phyloP scores from a whole-genome alignment of 768 basidiomycete species.

The Gyrodon lividus region DNA sequence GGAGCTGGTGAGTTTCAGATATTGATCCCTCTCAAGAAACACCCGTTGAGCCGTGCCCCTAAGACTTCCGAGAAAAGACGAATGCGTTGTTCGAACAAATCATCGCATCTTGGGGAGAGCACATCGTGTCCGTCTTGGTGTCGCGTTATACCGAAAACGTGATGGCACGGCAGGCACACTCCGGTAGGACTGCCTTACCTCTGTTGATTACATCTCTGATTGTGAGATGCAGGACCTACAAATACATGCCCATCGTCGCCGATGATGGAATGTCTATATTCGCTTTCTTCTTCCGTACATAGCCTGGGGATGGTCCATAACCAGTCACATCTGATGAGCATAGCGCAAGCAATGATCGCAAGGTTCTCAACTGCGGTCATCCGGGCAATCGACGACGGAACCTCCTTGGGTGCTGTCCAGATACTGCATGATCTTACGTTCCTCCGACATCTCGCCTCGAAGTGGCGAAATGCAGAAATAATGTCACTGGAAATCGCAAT shows the following conservation, averaged over 20 bases:
- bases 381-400: slow-evolving; percentile 32
- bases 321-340: slow-evolving; percentile 31
- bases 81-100: slow-evolving; percentile 43
- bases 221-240: slow-evolving; percentile 13
- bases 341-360: slow-evolving; percentile 40
- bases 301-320: slow-evolving; percentile 51
- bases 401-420: slow-evolving; percentile 31
- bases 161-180: slow-evolving; percentile 1
- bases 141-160: slow-evolving; percentile 18
- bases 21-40: neutral
- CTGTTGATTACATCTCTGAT: slow-evolving; percentile 12
- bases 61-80: slow-evolving; percentile 52
- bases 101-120: slow-evolving; percentile 53
- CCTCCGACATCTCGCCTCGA: slow-evolving; percentile 41
- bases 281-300: slow-evolving; percentile 52
- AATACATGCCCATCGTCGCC: slow-evolving; percentile 48
- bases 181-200: slow-evolving; percentile 12
- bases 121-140: slow-evolving; percentile 33
- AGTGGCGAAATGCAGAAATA: slow-evolving; percentile 23
- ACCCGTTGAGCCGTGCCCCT: slow-evolving; percentile 3
- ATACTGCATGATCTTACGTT: slow-evolving; percentile 48
- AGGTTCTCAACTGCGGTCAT: slow-evolving; percentile 34
- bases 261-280: slow-evolving; percentile 54
- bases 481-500: slow-evolving; percentile 29
- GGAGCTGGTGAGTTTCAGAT: slow-evolving; percentile 34